phyloP scores from a whole-genome alignment of 2,329 filamentous ascomycete species.

The Microthyrium microscopicum region DNA sequence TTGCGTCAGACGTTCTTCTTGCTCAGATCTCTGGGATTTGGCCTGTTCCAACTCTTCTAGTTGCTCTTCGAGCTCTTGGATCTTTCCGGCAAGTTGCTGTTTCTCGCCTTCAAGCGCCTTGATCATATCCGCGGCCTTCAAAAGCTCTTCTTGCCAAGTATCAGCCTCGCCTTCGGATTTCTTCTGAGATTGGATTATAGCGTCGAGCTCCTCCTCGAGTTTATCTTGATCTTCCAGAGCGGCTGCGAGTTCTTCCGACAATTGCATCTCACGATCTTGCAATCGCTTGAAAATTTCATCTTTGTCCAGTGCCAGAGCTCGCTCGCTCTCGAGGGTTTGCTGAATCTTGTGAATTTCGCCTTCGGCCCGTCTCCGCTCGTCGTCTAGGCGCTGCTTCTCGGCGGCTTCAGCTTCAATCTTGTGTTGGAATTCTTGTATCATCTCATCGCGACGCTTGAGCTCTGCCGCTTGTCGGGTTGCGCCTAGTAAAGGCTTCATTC shows the following conservation, averaged over 20 bases:
- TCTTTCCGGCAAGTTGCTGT: constrained; percentile 48
- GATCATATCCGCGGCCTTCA: constrained; percentile 82
- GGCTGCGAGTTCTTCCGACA: constrained; percentile 82
- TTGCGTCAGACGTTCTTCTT: constrained; percentile 60
- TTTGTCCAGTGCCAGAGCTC: constrained; percentile 89
- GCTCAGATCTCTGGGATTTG: constrained; percentile 56
- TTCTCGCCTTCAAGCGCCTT: constrained; percentile 76
- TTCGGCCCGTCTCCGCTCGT: constrained; percentile 76
- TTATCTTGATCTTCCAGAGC: constrained; percentile 89
- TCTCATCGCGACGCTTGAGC: constrained; percentile 86
- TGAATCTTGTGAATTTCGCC: constrained; percentile 78
- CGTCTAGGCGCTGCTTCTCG: constrained; percentile 67
- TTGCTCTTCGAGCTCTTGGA: constrained; percentile 52
- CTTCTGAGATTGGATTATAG: constrained; percentile 75
- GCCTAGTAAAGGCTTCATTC: constrained; percentile 89
- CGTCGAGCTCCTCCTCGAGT: constrained; percentile 84
- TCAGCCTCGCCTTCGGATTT: constrained; percentile 73
- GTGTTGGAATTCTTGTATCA: constrained; percentile 72
- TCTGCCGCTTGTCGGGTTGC: constrained; percentile 83
- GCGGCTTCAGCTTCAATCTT: constrained; percentile 64
- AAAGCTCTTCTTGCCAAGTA: constrained; percentile 61
- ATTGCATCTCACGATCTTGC: constrained; percentile 75
- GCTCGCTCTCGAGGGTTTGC: constrained; percentile 86
- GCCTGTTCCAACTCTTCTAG: constrained; percentile 53
- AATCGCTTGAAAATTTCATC: constrained; percentile 98